Conservation (phyloP, 2,329 filamentous ascomycete species). For the Amauroascus verrucosus region DNA sequence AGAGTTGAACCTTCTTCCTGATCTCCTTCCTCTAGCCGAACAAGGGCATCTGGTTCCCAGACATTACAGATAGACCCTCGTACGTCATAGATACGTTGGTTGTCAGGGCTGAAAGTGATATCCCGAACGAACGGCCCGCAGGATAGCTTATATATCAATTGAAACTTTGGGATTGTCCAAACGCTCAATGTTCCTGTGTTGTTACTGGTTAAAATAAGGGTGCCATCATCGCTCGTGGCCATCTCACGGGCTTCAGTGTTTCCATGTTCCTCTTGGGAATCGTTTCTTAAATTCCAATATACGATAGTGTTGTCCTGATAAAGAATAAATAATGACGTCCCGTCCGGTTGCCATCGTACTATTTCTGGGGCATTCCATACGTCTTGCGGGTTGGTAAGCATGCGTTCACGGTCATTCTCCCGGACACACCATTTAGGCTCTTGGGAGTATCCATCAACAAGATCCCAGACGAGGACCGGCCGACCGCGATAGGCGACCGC, state of each 20-base stretch:
- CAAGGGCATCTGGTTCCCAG: conserved; percentile 24
- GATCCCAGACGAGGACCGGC: conserved; percentile 17
- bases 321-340: conserved; percentile 6
- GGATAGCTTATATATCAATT: conserved; percentile 19
- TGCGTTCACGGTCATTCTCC: not conserved
- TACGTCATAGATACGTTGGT: conserved; percentile 23
- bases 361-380: conserved; percentile 6
- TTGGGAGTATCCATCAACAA: not conserved
- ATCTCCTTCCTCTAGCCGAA: conserved; percentile 17
- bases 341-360: conserved; percentile 11
- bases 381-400: not conserved
- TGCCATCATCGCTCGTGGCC: conserved; percentile 20
- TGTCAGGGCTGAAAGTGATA: conserved; percentile 21
- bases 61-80: conserved; percentile 21
- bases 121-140: conserved; percentile 19
- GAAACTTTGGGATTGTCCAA: conserved; percentile 21
- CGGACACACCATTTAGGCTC: conserved; percentile 9
- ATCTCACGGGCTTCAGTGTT: conserved; percentile 19
- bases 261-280: conserved; percentile 4
- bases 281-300: conserved; percentile 8
- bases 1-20: conserved; percentile 8
- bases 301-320: conserved; percentile 12
- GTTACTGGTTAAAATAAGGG: conserved; percentile 21
- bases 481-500: conserved; percentile 18
- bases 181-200: conserved; percentile 20